phyloP scores from a whole-genome alignment of 1,139 yeast genomes.

The Spathaspora sp. region DNA sequence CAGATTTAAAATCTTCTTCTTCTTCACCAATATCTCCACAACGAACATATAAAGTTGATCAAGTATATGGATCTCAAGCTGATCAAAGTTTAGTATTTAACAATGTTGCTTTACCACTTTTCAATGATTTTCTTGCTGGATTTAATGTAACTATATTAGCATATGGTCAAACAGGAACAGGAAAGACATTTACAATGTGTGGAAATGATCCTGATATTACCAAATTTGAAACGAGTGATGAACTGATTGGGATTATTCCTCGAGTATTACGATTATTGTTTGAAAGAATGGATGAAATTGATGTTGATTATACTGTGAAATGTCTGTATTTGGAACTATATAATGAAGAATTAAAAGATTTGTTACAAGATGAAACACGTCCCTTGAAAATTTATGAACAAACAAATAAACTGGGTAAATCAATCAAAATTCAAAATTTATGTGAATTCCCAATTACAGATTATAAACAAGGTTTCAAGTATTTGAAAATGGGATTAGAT shows the following conservation, averaged over 20 bases:
- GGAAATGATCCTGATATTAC: constrained; percentile 14
- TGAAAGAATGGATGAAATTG: constrained; percentile 30
- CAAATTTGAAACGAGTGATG: constrained; percentile 12
- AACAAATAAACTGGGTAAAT: constrained; percentile 5
- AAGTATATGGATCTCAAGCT: constrained; percentile 70
- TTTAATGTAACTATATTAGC: constrained; percentile 81
- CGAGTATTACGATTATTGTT: constrained; percentile 59
- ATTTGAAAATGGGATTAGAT: constrained; percentile 54
- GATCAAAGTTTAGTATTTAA: constrained; percentile 60
- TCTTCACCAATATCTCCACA: constrained; percentile 7
- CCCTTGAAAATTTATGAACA: constrained; percentile 53
- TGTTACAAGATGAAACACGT: constrained; percentile 42
- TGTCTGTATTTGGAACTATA: constrained; percentile 74
- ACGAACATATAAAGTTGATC: constrained; percentile 68
- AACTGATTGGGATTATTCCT: constrained; percentile 67
- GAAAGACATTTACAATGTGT: constrained; percentile 87
- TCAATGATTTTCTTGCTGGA: constrained; percentile 65
- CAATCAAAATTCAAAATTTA: constrained; percentile 49
- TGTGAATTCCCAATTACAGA: constrained; percentile 54
- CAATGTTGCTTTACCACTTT: constrained; percentile 62
- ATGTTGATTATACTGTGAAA: constrained; percentile 56
- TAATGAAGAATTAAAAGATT: constrained; percentile 69
- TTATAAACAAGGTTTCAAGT: constrained; percentile 53
- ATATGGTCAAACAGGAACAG: constrained; percentile 90
- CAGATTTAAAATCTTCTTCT: constrained; percentile 15